Conservation (phyloP, 768 basidiomycete genomes). For the Agrocybe chaxingu region DNA sequence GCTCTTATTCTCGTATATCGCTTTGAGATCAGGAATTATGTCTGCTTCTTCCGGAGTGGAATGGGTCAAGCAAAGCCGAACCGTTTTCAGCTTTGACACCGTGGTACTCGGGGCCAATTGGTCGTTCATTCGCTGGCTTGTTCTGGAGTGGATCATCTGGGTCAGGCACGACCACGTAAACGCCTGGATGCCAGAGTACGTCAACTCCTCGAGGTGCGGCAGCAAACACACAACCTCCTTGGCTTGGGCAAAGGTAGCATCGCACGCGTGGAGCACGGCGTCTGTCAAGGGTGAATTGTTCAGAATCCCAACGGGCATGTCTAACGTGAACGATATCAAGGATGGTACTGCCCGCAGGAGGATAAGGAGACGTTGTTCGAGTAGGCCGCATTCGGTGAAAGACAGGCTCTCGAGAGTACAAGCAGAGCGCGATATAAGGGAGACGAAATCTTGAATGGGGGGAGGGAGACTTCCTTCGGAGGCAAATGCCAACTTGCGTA, state of each 20-base stretch:
- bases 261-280: not conserved
- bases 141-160: conserved; percentile 3
- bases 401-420: conserved; percentile 10
- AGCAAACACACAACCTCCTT: not conserved
- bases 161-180: conserved; percentile 1
- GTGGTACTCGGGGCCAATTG: too few relatives aligned
- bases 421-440: conserved; percentile 10
- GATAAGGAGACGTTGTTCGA: conserved; percentile 8
- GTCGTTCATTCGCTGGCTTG: too few relatives aligned
- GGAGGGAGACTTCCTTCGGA: conserved; percentile 6
- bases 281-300: conserved; percentile 1
- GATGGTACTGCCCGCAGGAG: conserved; percentile 2
- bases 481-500: conserved; percentile 8
- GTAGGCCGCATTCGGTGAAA: conserved; percentile 7
- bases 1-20: too few relatives aligned
- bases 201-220: conserved; percentile 1
- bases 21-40: too few relatives aligned
- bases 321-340: not conserved
- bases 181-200: not conserved
- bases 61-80: too few relatives aligned
- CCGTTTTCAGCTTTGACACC: too few relatives aligned
- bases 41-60: too few relatives aligned
- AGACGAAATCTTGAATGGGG: conserved; percentile 6
- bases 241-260: not conserved
- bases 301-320: not conserved